phyloP scores from a whole-genome alignment of 805 yeast species.

The Torulaspora maleeae region DNA sequence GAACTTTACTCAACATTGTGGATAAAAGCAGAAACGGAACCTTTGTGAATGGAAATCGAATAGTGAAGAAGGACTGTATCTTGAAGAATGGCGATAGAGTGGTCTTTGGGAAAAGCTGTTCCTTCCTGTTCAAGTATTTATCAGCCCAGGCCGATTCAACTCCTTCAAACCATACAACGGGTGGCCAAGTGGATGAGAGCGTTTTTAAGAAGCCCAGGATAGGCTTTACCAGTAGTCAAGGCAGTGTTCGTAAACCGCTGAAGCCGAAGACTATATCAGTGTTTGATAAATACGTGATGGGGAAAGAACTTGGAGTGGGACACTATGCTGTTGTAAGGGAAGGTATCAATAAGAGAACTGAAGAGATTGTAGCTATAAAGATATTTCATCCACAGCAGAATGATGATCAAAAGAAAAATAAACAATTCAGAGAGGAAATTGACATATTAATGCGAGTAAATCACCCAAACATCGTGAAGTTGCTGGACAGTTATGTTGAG shows the following conservation, averaged over 20 bases:
- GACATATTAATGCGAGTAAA: slow-evolving; percentile 57
- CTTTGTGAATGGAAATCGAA: slow-evolving; percentile 51
- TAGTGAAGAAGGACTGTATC: slow-evolving; percentile 45
- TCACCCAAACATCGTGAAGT: slow-evolving; percentile 67
- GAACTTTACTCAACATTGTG: slow-evolving; percentile 44
- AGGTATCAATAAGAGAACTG: slow-evolving; percentile 53
- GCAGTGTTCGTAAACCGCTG: slow-evolving; percentile 11
- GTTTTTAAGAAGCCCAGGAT: slow-evolving; percentile 31
- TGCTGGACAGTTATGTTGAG: slow-evolving; percentile 56
- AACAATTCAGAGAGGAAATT: slow-evolving; percentile 59
- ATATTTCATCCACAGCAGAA: slow-evolving; percentile 57
- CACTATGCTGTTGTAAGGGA: slow-evolving; percentile 80
- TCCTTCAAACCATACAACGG: background rate
- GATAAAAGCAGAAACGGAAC: slow-evolving; percentile 64
- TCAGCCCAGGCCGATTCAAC: slow-evolving; percentile 10
- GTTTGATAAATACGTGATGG: slow-evolving; percentile 48
- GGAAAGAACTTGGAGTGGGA: slow-evolving; percentile 64
- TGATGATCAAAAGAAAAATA: slow-evolving; percentile 39
- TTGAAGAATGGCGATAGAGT: slow-evolving; percentile 62
- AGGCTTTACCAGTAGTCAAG: slow-evolving; percentile 25
- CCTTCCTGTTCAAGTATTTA: slow-evolving; percentile 46
- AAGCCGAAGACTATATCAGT: slow-evolving; percentile 39
- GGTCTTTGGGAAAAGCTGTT: slow-evolving; percentile 51
- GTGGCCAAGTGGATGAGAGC: slow-evolving; percentile 7
- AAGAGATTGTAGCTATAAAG: slow-evolving; percentile 65